Percentiles rank a stretch among this genome's conserved stretches.
These are phyloP conservation scores for Graphium sp. DNA, from an alignment of 2,329 filamentous ascomycete species.

Conservation along the genomic window DNA sequence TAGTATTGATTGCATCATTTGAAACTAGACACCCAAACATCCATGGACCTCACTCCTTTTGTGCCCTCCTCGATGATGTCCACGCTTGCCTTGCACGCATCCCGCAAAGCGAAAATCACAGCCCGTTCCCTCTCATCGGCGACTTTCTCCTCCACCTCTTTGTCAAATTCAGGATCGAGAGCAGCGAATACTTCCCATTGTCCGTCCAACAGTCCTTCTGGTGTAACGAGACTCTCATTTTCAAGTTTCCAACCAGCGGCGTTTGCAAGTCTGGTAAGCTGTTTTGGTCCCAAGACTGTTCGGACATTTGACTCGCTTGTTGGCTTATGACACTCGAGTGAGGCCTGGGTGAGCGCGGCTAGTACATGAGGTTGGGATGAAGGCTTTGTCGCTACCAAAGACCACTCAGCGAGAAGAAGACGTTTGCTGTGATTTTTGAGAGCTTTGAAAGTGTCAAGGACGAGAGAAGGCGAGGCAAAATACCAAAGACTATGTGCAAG, in stretches of 20 bases:
- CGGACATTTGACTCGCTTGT: conserved; percentile 26
- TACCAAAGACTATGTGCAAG: conserved; percentile 37
- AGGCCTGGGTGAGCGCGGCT: conserved; percentile 24
- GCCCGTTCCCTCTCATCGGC: too few species aligned
- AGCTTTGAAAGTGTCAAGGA: conserved; percentile 8
- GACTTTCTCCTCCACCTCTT: conserved; percentile 15
- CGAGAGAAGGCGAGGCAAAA: conserved; percentile 20
- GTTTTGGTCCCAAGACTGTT: conserved; percentile 21
- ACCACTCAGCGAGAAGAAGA: conserved; percentile 11
- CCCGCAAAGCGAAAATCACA: too few species aligned
- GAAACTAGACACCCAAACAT: too few species aligned
- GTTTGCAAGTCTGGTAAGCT: conserved; percentile 17
- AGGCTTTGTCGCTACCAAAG: conserved; percentile 15
- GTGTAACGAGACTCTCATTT: conserved; percentile 16
- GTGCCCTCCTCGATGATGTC: too few species aligned
- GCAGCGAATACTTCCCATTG: conserved; percentile 24
- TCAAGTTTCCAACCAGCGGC: conserved; percentile 19
- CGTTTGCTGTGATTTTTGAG: conserved; percentile 8
- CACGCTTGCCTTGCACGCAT: too few species aligned
- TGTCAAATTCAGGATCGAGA: conserved; percentile 13
- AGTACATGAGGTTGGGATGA: conserved; percentile 29
- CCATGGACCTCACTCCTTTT: too few species aligned
- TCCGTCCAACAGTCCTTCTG: conserved; percentile 23
- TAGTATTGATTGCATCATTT: too few species aligned
- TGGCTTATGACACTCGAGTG: conserved; percentile 21